These are phyloP conservation scores for Pythium sukuiense DNA, from an alignment of 352 stramenopile genomes.

Conservation along the genomic window DNA sequence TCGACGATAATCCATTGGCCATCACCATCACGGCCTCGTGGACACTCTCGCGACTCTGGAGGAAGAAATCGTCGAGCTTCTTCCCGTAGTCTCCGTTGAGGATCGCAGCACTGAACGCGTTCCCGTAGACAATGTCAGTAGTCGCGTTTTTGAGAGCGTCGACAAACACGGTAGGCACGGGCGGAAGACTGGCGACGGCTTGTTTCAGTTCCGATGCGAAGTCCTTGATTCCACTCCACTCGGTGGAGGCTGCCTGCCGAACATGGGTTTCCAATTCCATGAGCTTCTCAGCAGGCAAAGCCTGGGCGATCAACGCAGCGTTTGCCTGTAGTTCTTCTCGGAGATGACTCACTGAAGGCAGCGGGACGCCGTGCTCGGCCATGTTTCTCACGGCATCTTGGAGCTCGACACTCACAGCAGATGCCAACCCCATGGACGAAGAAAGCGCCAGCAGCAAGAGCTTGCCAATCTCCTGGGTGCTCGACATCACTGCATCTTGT, in stretches of 20 bases:
- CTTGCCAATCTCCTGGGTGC: slow-evolving; percentile 27
- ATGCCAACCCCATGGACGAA: slow-evolving; percentile 28
- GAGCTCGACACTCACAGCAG: slow-evolving; percentile 32
- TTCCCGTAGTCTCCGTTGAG: slow-evolving; percentile 24
- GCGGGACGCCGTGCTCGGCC: slow-evolving; percentile 17
- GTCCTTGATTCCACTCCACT: slow-evolving; percentile 12
- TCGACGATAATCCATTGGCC: slow-evolving; percentile 15
- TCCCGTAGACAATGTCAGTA: slow-evolving; percentile 33
- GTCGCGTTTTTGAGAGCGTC: slow-evolving; percentile 13
- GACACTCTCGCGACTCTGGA: slow-evolving; percentile 31
- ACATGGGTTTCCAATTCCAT: slow-evolving; percentile 14
- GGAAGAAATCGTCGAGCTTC: slow-evolving; percentile 29
- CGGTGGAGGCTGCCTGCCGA: background rate
- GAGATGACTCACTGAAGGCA: slow-evolving; percentile 11
- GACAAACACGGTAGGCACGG: background rate
- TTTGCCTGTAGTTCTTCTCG: slow-evolving; percentile 16
- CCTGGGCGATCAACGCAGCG: slow-evolving; percentile 11
- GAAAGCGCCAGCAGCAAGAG: slow-evolving; percentile 27
- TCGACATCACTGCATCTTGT: slow-evolving; percentile 7
- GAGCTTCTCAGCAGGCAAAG: slow-evolving; percentile 22
- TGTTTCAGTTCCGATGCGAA: slow-evolving; percentile 18
- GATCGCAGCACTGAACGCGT: slow-evolving; percentile 31
- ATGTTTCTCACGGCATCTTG: slow-evolving; percentile 34
- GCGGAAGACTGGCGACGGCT: slow-evolving; percentile 13
- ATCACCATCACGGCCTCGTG: slow-evolving; percentile 31